Evolutionary conservation across 2,329 filamentous ascomycete genomes (phyloP), one percentile per base, ranked within the genome.

Genomic region (Arthrobotrys musiformis): DNA sequence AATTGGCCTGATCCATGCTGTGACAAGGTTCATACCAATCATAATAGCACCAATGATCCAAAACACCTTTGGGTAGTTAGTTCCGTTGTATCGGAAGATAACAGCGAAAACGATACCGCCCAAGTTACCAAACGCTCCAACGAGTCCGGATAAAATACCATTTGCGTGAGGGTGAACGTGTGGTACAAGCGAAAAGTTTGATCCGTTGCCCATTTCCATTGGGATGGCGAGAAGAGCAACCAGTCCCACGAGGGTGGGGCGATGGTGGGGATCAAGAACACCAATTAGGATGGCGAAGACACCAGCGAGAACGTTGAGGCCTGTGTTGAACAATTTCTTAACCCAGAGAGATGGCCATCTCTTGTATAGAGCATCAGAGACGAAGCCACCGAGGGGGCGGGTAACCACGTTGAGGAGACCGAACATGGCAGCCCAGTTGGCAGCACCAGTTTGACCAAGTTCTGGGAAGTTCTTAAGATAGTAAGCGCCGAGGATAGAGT

Each of bases 81-180:
- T 88, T 4, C 89, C 89, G 58, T 88, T 86, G 84, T 94, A 95
- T 60, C 93, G 86, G 86, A 94, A 97, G 81, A 93, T 89, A 82
- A 96, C 89, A 19, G 93, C 91, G 81, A 95, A 97, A 58, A 96
- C 83, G 62, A 97, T 89, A 11, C 94, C 94, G 2, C 94, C 94
- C 8, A 97, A 83, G 81, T 97, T 97, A 0, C 94, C 93, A 7
- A 88, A 86, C 0, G 91, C 93, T 8, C 94, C 94, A 0, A 93
- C 91, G 37, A 92, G 85, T 11, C 93, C 93, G 0, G 91, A 92
- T 5, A 97, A 87, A 89, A 86, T 74, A 84, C 85, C 93, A 83
- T 97, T 97, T 76, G 93, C 92, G 77, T 87, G 88, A 0, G 93
- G 92, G 83, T 94, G 91, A 0, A 97, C 91, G 82, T 97, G 94